Percentiles rank a stretch among this genome's conserved stretches.
These are phyloP conservation scores for Claviceps arundinis DNA, from an alignment of 2,329 filamentous ascomycete species.

Conservation along the genomic window DNA sequence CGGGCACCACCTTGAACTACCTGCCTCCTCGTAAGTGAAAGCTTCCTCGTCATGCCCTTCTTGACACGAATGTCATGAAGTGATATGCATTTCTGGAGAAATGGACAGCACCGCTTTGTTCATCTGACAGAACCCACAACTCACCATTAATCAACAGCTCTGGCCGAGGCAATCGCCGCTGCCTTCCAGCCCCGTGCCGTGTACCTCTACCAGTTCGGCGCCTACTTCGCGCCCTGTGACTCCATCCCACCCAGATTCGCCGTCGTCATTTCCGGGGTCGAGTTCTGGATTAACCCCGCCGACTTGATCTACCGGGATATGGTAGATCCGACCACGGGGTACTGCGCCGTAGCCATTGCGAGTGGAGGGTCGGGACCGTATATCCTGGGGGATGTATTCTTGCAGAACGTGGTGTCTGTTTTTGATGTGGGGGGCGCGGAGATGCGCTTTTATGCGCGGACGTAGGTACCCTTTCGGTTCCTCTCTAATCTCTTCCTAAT, in stretches of 20 bases:
- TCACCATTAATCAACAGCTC: conserved; percentile 17
- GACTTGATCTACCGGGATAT: conserved; percentile 33
- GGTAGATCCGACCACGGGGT: conserved; percentile 29
- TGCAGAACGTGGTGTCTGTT: conserved; percentile 37
- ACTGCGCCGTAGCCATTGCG: conserved; percentile 34
- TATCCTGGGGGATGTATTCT: conserved; percentile 35
- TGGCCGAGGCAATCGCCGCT: conserved; percentile 33
- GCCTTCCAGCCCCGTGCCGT: conserved; percentile 33
- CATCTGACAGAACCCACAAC: background rate
- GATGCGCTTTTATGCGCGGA: conserved; percentile 29
- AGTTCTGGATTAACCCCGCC: conserved; percentile 33
- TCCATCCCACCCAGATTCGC: conserved; percentile 32
- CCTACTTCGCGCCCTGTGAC: conserved; percentile 36
- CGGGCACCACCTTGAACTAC: conserved; percentile 37
- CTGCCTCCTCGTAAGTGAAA: conserved; percentile 30
- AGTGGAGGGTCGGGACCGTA: conserved; percentile 32
- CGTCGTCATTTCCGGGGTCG: conserved; percentile 27
- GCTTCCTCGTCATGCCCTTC: background rate
- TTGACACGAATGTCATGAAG: background rate
- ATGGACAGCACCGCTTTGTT: background rate
- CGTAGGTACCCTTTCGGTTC: background rate
- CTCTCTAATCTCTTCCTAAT: too few relatives aligned
- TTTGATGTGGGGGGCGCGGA: conserved; percentile 33
- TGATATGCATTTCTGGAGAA: too few relatives aligned
- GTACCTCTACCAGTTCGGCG: conserved; percentile 32